A percentile compares a stretch with the other conserved stretches of the same genome.
These are phyloP conservation scores for Cyberlindnera samutprakarnensis DNA, from an alignment of 805 yeast genomes.

Conservation along the genomic window DNA sequence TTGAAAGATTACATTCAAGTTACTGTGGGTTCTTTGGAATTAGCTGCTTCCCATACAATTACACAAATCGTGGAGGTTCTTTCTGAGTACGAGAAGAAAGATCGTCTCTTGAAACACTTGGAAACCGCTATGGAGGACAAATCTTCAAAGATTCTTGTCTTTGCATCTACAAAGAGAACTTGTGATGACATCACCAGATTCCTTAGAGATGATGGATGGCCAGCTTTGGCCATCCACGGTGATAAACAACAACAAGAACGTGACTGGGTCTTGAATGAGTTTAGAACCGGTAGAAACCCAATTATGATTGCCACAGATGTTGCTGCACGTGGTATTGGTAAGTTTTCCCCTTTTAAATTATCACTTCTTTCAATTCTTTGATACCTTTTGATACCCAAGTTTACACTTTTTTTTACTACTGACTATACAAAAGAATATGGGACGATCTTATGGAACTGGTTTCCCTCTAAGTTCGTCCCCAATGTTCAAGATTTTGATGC, in stretches of 20 bases:
- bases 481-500: no score
- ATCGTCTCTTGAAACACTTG: conserved; percentile 75
- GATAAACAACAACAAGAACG: conserved; percentile 97
- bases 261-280: conserved; percentile 96
- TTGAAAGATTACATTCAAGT: conserved; percentile 92
- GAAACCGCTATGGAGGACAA: conserved; percentile 67
- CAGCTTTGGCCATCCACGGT: conserved; percentile 97
- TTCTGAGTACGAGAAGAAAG: conserved; percentile 90
- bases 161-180: conserved; percentile 95
- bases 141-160: conserved; percentile 74
- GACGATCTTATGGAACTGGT: no score
- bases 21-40: conserved; percentile 90
- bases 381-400: background rate
- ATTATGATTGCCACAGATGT: conserved; percentile 99
- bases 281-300: conserved; percentile 87
- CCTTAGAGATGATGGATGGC: conserved; percentile 96
- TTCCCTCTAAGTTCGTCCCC: no score
- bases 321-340: conserved; percentile 99
- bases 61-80: conserved; percentile 90
- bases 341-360: conserved; percentile 33
- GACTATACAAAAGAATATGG: no score
- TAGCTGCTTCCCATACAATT: conserved; percentile 94
- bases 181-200: conserved; percentile 93
- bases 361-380: conserved; percentile 13
- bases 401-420: no score